Conservation (phyloP, 495 filamentous ascomycete species). For the Penicillium fimorum region DNA sequence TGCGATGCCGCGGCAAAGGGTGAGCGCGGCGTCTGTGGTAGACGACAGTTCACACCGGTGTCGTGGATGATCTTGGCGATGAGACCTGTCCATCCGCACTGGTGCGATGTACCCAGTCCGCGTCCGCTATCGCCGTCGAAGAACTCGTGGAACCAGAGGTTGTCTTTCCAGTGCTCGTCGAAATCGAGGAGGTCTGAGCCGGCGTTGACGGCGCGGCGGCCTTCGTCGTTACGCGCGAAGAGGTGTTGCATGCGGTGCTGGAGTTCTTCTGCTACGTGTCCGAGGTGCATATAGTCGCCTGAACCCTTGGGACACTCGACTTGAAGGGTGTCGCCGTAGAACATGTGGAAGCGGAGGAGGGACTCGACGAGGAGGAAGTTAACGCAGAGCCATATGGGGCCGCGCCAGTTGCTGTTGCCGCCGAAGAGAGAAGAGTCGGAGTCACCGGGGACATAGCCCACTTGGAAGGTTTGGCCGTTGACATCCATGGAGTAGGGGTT, state of each 20-base stretch:
- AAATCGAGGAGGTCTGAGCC: constrained; percentile 82
- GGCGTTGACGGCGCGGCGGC: constrained; percentile 80
- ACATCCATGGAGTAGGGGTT: constrained; percentile 94
- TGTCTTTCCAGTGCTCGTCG: constrained; percentile 87
- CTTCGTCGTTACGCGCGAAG: constrained; percentile 78
- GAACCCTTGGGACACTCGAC: constrained; percentile 94
- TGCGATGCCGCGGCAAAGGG: constrained; percentile 78
- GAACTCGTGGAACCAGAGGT: constrained; percentile 96
- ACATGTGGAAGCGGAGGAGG: constrained; percentile 88
- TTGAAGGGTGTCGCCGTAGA: constrained; percentile 83
- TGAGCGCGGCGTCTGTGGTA: constrained; percentile 89
- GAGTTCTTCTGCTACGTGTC: constrained; percentile 93
- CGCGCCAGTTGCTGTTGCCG: constrained; percentile 96
- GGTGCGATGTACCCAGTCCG: constrained; percentile 88
- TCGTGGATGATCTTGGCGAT: constrained; percentile 97
- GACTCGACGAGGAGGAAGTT: constrained; percentile 95
- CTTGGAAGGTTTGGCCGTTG: constrained; percentile 84
- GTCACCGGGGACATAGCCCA: constrained; percentile 88
- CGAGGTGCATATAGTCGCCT: constrained; percentile 92
- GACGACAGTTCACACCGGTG: constrained; percentile 86
- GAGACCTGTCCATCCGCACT: constrained; percentile 96
- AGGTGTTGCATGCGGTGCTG: constrained; percentile 94
- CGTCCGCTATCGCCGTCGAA: constrained; percentile 91
- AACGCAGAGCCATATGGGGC: constrained; percentile 92
- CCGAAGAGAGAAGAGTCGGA: constrained; percentile 92